Conservation (phyloP, 1,139 yeast genomes). For the Yamadazyma triangularis region DNA sequence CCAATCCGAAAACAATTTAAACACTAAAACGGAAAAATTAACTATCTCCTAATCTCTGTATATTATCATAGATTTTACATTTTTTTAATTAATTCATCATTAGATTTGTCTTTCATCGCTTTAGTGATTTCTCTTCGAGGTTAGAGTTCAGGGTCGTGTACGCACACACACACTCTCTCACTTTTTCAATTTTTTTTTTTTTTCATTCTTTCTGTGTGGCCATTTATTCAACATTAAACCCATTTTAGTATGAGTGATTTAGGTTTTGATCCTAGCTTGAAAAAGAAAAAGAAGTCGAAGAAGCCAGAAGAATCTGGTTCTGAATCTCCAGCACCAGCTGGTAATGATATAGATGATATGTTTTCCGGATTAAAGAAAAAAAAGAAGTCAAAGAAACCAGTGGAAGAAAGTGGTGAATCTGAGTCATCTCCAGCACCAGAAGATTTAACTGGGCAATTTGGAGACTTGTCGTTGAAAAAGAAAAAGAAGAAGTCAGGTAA, state of each 20-base stretch:
- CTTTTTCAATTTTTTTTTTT: no score
- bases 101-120: no score
- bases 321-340: slow-evolving; percentile 28
- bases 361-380: slow-evolving; percentile 53
- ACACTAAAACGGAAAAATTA: background rate
- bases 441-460: slow-evolving; percentile 60
- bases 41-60: slow-evolving; percentile 31
- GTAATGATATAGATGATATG: slow-evolving; percentile 40
- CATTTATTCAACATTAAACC: no score
- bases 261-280: slow-evolving; percentile 69
- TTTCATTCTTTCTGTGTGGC: no score
- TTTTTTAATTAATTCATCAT: no score
- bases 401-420: slow-evolving; percentile 24
- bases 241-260: slow-evolving; percentile 47
- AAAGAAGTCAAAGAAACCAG: slow-evolving; percentile 46
- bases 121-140: no score
- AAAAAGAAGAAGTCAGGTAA: slow-evolving; percentile 78
- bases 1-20: background rate
- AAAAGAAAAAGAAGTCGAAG: slow-evolving; percentile 80
- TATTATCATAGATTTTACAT: no score
- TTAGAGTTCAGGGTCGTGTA: no score
- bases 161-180: no score
- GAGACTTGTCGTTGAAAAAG: slow-evolving; percentile 75
- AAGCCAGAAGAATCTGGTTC: slow-evolving; percentile 40
- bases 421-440: slow-evolving; percentile 40